These are phyloP conservation scores for Ceratocystis lukuohia DNA, from an alignment of 2,329 filamentous ascomycete species.

Conservation along the genomic window DNA sequence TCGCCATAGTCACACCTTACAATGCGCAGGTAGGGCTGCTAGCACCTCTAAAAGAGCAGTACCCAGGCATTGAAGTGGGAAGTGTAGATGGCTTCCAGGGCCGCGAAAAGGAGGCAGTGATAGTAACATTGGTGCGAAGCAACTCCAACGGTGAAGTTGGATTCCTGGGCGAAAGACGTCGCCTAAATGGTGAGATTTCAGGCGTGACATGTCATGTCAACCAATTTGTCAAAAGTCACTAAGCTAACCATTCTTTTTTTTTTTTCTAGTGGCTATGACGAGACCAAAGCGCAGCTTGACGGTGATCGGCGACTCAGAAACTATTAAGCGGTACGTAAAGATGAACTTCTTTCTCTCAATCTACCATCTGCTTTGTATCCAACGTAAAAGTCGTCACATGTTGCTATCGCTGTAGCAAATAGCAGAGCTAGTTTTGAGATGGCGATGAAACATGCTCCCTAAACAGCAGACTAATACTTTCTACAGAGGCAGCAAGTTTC, in stretches of 20 bases:
- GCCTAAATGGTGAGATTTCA: slow-evolving; percentile 64
- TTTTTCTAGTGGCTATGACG: slow-evolving; percentile 82
- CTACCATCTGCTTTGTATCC: not conserved
- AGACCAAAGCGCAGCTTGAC: slow-evolving; percentile 80
- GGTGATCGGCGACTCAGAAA: slow-evolving; percentile 88
- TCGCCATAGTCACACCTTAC: slow-evolving; percentile 91
- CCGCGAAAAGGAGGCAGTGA: slow-evolving; percentile 87
- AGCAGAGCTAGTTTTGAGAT: not conserved
- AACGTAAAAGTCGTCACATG: not conserved
- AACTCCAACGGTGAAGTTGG: slow-evolving; percentile 80
- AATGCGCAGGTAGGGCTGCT: slow-evolving; percentile 83
- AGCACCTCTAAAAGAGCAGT: slow-evolving; percentile 65
- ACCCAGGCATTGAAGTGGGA: slow-evolving; percentile 80
- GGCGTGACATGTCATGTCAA: not conserved
- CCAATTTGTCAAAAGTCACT: not conserved
- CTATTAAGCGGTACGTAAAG: slow-evolving; percentile 63
- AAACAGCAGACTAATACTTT: not conserved
- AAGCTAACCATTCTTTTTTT: slow-evolving; percentile 28
- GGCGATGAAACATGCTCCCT: not conserved
- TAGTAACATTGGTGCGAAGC: slow-evolving; percentile 87
- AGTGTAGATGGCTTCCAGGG: slow-evolving; percentile 97
- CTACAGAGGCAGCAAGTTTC: slow-evolving; percentile 64
- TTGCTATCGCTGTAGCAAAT: not conserved
- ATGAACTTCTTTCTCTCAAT: not conserved
- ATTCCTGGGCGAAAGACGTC: slow-evolving; percentile 80